A percentile compares a stretch with the other conserved stretches of the same genome.
Evolutionary conservation across 202 grass and related monocot genomes (phyloP).

Genomic region (Zoysia matrella): DNA sequence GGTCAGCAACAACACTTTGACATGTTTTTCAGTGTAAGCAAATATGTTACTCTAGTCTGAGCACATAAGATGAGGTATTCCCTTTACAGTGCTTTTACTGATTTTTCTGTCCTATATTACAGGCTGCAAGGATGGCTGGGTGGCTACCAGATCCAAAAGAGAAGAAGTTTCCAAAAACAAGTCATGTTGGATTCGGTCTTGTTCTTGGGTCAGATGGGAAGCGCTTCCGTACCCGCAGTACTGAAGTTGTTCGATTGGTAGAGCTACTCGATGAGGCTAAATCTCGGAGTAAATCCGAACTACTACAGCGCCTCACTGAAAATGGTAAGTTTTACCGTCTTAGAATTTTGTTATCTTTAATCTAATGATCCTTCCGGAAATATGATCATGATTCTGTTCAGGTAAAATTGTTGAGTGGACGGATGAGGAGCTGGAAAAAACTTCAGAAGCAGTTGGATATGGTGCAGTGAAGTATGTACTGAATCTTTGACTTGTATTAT

Average conservation of each 20-base stretch:
- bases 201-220: constrained; percentile 47
- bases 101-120: constrained; percentile 30
- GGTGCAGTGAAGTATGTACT: no score
- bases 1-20: constrained; percentile 97
- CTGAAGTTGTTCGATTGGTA: constrained; percentile 84
- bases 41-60: constrained; percentile 33
- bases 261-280: constrained; percentile 98
- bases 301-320: constrained; percentile 72
- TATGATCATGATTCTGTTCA: constrained; percentile 48
- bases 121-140: constrained; percentile 90
- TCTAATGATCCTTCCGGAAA: constrained; percentile 15
- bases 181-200: constrained; percentile 92
- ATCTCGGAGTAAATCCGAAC: constrained; percentile 78
- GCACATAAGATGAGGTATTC: background rate
- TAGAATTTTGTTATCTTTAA: constrained; percentile 2
- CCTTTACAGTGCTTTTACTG: constrained; percentile 3
- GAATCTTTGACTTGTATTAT: background rate
- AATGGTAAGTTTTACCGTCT: constrained; percentile 60
- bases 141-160: constrained; percentile 69
- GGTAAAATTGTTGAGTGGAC: constrained; percentile 64
- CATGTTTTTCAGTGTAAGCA: constrained; percentile 88
- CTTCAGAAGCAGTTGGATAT: no score
- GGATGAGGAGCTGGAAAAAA: no score
- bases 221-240: constrained; percentile 89
- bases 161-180: constrained; percentile 79